phyloP scores from a whole-genome alignment of 164 flowering plant genomes.

The Magnolia kwangsiensis region DNA sequence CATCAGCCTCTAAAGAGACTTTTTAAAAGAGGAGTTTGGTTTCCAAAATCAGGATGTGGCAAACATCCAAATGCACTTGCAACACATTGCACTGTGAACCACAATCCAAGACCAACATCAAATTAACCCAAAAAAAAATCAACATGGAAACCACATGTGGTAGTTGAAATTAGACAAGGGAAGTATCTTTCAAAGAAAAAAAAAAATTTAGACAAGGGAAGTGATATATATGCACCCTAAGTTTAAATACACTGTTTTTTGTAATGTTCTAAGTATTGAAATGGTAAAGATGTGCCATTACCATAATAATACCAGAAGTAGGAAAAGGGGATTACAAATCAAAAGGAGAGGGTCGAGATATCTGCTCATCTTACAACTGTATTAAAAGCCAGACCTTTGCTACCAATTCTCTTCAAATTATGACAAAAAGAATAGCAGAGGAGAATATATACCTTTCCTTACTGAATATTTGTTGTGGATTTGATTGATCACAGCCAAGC shows the following conservation, averaged over 20 bases:
- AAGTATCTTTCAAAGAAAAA: background rate
- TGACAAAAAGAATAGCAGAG: background rate
- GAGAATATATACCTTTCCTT: slow-evolving; percentile 51
- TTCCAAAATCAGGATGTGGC: background rate
- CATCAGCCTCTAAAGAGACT: too few relatives aligned
- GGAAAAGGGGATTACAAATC: background rate
- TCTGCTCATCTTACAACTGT: background rate
- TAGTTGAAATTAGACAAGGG: background rate
- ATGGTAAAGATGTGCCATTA: background rate
- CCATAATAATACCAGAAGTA: background rate
- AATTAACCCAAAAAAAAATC: background rate
- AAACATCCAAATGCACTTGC: background rate
- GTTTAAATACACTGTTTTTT: background rate
- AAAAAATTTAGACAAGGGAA: background rate
- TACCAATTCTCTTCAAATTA: background rate
- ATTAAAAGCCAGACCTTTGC: background rate
- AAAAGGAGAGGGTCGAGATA: background rate
- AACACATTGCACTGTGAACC: background rate
- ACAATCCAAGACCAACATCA: background rate
- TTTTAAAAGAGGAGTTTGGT: background rate
- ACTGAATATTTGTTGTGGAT: slow-evolving; percentile 45
- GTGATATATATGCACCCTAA: background rate
- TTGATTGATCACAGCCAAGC: slow-evolving; percentile 73
- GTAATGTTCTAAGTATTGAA: too few relatives aligned
- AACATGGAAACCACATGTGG: background rate